Conservation (phyloP, 148 eudicot species). For the Heliosperma pusillum region DNA sequence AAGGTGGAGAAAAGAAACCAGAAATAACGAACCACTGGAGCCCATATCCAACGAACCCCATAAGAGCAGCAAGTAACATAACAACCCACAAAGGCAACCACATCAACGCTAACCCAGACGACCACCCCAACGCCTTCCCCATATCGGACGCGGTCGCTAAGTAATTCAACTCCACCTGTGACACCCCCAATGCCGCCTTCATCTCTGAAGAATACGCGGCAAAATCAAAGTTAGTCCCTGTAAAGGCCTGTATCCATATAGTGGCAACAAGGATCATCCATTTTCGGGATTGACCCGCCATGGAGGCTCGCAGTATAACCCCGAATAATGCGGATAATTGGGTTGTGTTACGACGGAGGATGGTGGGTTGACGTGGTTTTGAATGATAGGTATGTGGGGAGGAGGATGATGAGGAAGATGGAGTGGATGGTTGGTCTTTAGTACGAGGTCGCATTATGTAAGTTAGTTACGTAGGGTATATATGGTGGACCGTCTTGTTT, state of each 20-base stretch:
- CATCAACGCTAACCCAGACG: constrained; percentile 72
- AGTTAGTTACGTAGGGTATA: too few species aligned
- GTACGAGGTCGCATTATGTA: background rate
- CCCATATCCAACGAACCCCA: constrained; percentile 79
- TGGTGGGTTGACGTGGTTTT: background rate
- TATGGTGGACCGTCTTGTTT: background rate
- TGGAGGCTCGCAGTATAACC: background rate
- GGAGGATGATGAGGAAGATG: background rate
- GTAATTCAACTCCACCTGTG: constrained; percentile 81
- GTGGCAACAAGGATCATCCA: constrained; percentile 80
- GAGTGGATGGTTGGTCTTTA: background rate
- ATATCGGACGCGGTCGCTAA: constrained; percentile 84
- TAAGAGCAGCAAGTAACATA: constrained; percentile 51
- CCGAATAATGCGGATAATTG: background rate
- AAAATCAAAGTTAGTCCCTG: constrained; percentile 92
- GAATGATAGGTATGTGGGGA: background rate
- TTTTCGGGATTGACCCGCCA: constrained; percentile 57
- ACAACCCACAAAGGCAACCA: constrained; percentile 62
- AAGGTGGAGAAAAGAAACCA: constrained; percentile 49
- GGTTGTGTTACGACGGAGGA: too few species aligned
- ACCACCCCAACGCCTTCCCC: constrained; percentile 90
- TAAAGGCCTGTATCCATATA: constrained; percentile 83
- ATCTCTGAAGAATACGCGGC: constrained; percentile 75
- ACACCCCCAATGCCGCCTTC: constrained; percentile 54
- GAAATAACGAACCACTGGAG: constrained; percentile 68